phyloP scores from a whole-genome alignment of 768 basidiomycete genomes.

The Mycena haematopus region DNA sequence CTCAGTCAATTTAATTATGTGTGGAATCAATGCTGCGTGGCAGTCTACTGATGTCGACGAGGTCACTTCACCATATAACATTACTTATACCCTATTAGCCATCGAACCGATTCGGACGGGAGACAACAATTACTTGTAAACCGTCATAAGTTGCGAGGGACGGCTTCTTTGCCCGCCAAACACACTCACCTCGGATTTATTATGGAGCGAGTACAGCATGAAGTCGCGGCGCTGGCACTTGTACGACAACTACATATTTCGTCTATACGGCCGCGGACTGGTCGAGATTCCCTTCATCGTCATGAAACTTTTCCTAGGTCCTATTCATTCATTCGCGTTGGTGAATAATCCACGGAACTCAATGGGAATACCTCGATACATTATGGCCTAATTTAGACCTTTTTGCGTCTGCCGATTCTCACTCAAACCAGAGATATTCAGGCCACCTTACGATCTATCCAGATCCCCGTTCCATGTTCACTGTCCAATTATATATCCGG shows the following conservation, averaged over 20 bases:
- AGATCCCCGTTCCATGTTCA: background rate
- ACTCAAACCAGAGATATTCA: constrained; percentile 10
- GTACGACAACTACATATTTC: constrained; percentile 3
- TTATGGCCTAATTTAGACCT: constrained; percentile 19
- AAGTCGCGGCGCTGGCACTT: constrained; percentile 21
- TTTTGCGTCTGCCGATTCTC: constrained; percentile 15
- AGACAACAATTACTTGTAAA: constrained; percentile 22
- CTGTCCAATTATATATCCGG: constrained; percentile 10
- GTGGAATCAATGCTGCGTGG: too few relatives aligned
- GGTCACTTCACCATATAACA: too few relatives aligned
- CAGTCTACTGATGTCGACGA: too few relatives aligned
- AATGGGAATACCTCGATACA: constrained; percentile 18
- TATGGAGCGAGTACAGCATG: constrained; percentile 22
- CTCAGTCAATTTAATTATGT: too few relatives aligned
- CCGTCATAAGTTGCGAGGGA: constrained; percentile 8
- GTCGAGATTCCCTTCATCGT: constrained; percentile 20
- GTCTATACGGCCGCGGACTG: constrained; percentile 11
- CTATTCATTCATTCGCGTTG: background rate
- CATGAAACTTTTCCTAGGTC: constrained; percentile 20
- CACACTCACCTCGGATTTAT: constrained; percentile 2
- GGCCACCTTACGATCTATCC: constrained; percentile 4
- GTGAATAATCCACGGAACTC: background rate
- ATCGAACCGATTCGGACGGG: too few relatives aligned
- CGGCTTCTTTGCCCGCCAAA: constrained; percentile 4
- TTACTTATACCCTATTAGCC: too few relatives aligned